Base-by-base conservation (phyloP, 108 stramenopile species). In the Epithemia pelagica region DNA sequence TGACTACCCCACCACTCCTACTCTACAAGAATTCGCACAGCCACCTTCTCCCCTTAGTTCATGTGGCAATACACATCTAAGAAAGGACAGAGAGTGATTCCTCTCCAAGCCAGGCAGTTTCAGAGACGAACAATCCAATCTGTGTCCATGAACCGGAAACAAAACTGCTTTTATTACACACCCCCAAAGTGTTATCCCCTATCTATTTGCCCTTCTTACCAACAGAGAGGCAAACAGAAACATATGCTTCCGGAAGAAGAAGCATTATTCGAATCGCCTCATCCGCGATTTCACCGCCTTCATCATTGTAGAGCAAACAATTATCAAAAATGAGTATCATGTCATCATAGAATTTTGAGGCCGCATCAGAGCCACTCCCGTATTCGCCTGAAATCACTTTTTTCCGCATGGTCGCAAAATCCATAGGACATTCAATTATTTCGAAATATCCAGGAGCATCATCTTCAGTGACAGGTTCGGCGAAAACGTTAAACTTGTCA, bases 301-400 rank as follows among this genome's bases (percentile, higher is more conserved):
- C 78, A 29, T 77, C 75, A 53, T 91, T 91, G 81, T 87, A 91
- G 53, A 70, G 26, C 23, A 46, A 32, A 53, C 89, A 91, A 66
- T 91, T 91, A 54, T 91, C 86, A 31, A 91, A 86, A 37, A 87
- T 81, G 30, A 91, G 82, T 31, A 81, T 29, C 52, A 88, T 78
- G 60, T 91, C 89, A 19, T 81, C 64, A 64, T 82, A 91, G 2
- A 91, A 65, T 30, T 69, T 78, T 5, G 75, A 66, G 10, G 72
- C 72, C 19, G 81, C 87, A 19, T 75, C 66, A n/a, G 83, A 79
- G 32, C 87, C 90, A 51, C 69, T 55, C 19, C 91, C 91, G 54
- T 93, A 93, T 58, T 75, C 70, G 30, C 85, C 89, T 21, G 77
- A 68, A 30, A 81, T 80, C 8, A 90, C 65, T 64, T 93, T 93